Conservation (phyloP, 2,329 filamentous ascomycete genomes). For the Monosporascus sp. region DNA sequence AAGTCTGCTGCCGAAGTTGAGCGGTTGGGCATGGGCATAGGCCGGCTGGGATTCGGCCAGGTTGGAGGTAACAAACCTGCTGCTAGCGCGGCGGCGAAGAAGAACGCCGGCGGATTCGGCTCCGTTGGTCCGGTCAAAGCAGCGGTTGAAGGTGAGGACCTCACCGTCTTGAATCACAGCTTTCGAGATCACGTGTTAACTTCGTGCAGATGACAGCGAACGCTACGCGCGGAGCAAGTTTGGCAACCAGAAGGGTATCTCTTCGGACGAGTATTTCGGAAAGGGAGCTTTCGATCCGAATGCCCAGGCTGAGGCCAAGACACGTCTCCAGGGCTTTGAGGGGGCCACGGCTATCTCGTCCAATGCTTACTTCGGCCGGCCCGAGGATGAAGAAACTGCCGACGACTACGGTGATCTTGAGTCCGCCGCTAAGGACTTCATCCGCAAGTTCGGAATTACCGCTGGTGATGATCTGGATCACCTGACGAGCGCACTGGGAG, state of each 20-base stretch:
- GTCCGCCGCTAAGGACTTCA: conserved; percentile 90
- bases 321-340: conserved; percentile 84
- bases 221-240: conserved; percentile 85
- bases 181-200: conserved; percentile 17
- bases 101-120: conserved; percentile 81
- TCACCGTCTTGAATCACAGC: not conserved
- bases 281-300: conserved; percentile 79
- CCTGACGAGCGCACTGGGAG: conserved; percentile 73
- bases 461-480: conserved; percentile 96
- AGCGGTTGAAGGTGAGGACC: conserved; percentile 56
- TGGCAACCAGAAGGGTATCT: conserved; percentile 89
- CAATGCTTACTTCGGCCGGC: conserved; percentile 94
- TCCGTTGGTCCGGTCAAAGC: conserved; percentile 73
- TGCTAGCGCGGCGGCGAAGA: conserved; percentile 53
- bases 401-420: conserved; percentile 91
- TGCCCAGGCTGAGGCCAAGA: conserved; percentile 79
- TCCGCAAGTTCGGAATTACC: conserved; percentile 90
- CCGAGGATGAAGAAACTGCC: conserved; percentile 67
- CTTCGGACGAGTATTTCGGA: conserved; percentile 96
- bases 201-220: conserved; percentile 61
- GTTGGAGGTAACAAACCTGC: conserved; percentile 60
- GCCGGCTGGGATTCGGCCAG: conserved; percentile 82
- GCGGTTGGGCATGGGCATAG: conserved; percentile 82
- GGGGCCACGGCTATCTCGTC: conserved; percentile 88
- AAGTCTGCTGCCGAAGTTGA: conserved; percentile 77